These are phyloP conservation scores for Thelephora aurantiotincta DNA, from an alignment of 768 basidiomycete genomes.

Conservation along the genomic window DNA sequence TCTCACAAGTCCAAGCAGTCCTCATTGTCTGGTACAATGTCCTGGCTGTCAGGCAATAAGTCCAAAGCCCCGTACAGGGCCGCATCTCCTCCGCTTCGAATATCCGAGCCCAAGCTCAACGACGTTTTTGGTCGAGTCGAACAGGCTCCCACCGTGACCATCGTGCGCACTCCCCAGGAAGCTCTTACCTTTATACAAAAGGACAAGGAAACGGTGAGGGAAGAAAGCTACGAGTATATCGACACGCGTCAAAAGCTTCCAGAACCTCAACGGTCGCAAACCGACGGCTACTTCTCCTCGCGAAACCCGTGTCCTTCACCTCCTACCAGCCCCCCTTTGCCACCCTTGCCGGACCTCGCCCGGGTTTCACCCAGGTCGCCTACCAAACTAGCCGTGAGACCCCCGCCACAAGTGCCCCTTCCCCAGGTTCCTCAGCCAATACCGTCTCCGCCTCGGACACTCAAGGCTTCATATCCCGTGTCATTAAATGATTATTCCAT, in stretches of 20 bases:
- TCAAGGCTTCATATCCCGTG: constrained; percentile 14
- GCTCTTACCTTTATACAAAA: constrained; percentile 29
- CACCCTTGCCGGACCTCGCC: constrained; percentile 9
- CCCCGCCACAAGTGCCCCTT: constrained; percentile 4
- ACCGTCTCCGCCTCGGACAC: constrained; percentile 7
- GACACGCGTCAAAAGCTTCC: neutral
- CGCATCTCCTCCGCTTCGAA: constrained; percentile 24
- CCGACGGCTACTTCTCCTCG: neutral
- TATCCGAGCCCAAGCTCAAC: constrained; percentile 28
- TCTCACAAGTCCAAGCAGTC: constrained; percentile 14
- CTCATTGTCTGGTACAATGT: constrained; percentile 26
- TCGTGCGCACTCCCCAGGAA: constrained; percentile 72
- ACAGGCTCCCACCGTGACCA: constrained; percentile 58
- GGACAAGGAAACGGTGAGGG: constrained; percentile 6
- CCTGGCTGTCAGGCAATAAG: constrained; percentile 27
- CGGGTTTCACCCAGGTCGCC: neutral
- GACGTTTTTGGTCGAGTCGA: constrained; percentile 16
- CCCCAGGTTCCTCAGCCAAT: constrained; percentile 2
- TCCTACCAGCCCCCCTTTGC: constrained; percentile 14
- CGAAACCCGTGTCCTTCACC: constrained; percentile 6
- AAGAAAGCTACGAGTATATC: neutral
- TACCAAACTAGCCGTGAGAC: constrained; percentile 2
- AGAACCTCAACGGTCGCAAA: neutral
- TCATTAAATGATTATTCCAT: constrained; percentile 20
- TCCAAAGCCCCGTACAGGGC: constrained; percentile 11